Conservation (phyloP, 768 basidiomycete species). For the Multifurca ochricompacta region DNA sequence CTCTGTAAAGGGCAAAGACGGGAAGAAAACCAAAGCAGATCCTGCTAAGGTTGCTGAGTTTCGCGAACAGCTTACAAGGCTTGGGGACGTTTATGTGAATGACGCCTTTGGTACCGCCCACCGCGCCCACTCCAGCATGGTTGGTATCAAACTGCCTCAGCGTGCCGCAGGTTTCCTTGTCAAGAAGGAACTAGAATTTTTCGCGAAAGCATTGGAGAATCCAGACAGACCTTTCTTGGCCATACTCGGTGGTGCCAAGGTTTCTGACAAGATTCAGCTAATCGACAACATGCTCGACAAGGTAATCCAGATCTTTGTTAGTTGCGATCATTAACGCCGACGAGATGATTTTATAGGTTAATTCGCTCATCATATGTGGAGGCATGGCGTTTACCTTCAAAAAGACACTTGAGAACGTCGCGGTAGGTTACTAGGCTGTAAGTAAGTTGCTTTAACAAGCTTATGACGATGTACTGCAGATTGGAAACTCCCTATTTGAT, state of each 20-base stretch:
- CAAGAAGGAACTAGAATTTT: slow-evolving; percentile 98
- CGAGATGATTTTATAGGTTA: slow-evolving; percentile 46
- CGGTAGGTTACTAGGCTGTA: slow-evolving; percentile 38
- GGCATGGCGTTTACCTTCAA: slow-evolving; percentile 99
- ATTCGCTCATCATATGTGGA: slow-evolving; percentile 93
- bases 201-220: slow-evolving; percentile 92
- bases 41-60: slow-evolving; percentile 72
- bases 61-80: slow-evolving; percentile 77
- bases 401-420: slow-evolving; percentile 77
- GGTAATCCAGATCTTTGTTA: slow-evolving; percentile 33
- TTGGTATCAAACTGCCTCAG: slow-evolving; percentile 87
- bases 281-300: slow-evolving; percentile 99
- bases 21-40: slow-evolving; percentile 92
- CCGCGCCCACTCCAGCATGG: slow-evolving; percentile 98
- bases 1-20: slow-evolving; percentile 86
- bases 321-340: slow-evolving; percentile 1
- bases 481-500: slow-evolving; percentile 94
- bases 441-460: slow-evolving; percentile 4
- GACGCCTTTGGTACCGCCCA: slow-evolving; percentile 99
- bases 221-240: slow-evolving; percentile 96
- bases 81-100: slow-evolving; percentile 97
- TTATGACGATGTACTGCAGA: slow-evolving; percentile 39
- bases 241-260: slow-evolving; percentile 97
- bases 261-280: slow-evolving; percentile 97
- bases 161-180: slow-evolving; percentile 94